These are phyloP conservation scores for Geranium rotundifolium DNA, from an alignment of 345 rosid genomes.

Conservation along the genomic window DNA sequence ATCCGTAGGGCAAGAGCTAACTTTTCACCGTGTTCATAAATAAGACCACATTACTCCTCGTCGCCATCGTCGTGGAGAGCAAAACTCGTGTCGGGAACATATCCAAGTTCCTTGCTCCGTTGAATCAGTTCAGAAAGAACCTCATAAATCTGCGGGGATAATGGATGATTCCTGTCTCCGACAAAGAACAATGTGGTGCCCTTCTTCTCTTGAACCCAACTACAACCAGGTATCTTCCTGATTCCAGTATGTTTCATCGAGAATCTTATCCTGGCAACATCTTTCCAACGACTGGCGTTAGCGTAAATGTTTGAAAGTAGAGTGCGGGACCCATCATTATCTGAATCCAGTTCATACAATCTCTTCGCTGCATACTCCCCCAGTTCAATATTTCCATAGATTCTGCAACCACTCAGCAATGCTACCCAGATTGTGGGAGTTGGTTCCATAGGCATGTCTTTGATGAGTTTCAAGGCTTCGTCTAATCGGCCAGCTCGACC, in stretches of 20 bases:
- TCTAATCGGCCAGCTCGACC: slow-evolving; percentile 66
- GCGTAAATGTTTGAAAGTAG: slow-evolving; percentile 78
- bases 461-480: slow-evolving; percentile 49
- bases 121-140: slow-evolving; percentile 43
- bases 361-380: slow-evolving; percentile 60
- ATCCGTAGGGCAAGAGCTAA: slow-evolving; percentile 74
- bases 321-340: slow-evolving; percentile 66
- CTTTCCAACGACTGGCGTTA: slow-evolving; percentile 72
- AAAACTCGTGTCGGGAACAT: slow-evolving; percentile 66
- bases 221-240: slow-evolving; percentile 76
- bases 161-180: slow-evolving; percentile 64
- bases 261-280: slow-evolving; percentile 60
- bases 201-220: slow-evolving; percentile 75
- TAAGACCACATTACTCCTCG: slow-evolving; percentile 76
- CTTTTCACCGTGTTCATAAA: slow-evolving; percentile 75
- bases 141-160: slow-evolving; percentile 35
- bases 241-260: slow-evolving; percentile 57
- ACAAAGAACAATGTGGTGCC: slow-evolving; percentile 67
- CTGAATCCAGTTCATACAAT: slow-evolving; percentile 36
- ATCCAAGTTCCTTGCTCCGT: slow-evolving; percentile 60
- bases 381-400: slow-evolving; percentile 60
- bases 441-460: slow-evolving; percentile 63
- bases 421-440: slow-evolving; percentile 64
- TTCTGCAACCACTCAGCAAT: slow-evolving; percentile 64
- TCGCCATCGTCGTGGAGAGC: slow-evolving; percentile 88